A percentile compares a stretch with the other conserved stretches of the same genome.
Evolutionary conservation across 129 eudicot species (phyloP).

Genomic region (Tagetes patula): DNA sequence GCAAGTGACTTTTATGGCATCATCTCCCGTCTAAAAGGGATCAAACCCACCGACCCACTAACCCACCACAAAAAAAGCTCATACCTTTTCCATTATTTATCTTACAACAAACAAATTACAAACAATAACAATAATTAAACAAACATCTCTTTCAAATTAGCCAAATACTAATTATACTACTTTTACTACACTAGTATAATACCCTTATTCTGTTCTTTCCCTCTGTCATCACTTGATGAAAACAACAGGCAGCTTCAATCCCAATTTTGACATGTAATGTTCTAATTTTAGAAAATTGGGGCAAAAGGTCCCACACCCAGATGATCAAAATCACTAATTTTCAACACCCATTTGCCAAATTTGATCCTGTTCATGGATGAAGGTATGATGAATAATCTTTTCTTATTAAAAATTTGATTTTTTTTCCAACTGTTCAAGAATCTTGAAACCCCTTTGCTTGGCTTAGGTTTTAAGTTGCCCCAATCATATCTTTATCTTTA

Average conservation of each 20-base stretch:
- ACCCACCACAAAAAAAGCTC: conserved; percentile 27
- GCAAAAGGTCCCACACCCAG: conserved; percentile 34
- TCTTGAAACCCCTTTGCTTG: conserved; percentile 32
- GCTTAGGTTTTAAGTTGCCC: conserved; percentile 39
- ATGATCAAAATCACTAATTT: conserved; percentile 24
- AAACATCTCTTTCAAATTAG: conserved; percentile 7
- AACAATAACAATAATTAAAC: conserved; percentile 5
- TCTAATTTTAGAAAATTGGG: conserved; percentile 29
- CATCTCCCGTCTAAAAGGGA: conserved; percentile 46
- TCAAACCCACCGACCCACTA: conserved; percentile 47
- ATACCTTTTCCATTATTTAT: not conserved
- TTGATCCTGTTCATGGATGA: conserved; percentile 21
- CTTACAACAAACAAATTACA: not conserved
- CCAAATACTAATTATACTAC: conserved; percentile 12
- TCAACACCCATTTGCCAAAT: conserved; percentile 33
- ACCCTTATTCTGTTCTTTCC: conserved; percentile 28
- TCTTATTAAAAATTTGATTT: conserved; percentile 3
- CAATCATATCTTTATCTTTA: conserved; percentile 34
- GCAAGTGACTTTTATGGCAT: conserved; percentile 40
- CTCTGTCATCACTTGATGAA: conserved; percentile 30
- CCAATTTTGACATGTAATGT: conserved; percentile 35
- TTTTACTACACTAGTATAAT: conserved; percentile 5
- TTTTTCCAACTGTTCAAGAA: conserved; percentile 24
- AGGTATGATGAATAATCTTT: conserved; percentile 23
- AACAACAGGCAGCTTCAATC: conserved; percentile 31